Conservation (phyloP, 306 rosid species). For the Acacia acuminata region DNA sequence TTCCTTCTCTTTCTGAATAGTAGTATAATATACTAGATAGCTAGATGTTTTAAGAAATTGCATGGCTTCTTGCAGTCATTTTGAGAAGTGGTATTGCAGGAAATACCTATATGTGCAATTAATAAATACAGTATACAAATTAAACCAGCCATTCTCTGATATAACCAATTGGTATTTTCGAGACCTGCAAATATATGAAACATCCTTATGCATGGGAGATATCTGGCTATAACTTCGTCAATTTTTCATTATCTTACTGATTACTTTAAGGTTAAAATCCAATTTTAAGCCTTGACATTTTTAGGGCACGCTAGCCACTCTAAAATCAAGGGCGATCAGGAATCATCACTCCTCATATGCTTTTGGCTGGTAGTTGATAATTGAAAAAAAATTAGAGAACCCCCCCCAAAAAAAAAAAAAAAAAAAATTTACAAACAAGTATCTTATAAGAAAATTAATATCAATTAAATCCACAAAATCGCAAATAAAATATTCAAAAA, state of each 20-base stretch:
- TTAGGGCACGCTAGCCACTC: not conserved
- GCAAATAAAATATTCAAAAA: too few relatives aligned
- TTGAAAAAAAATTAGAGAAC: too few relatives aligned
- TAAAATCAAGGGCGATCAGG: not conserved
- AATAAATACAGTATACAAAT: constrained; percentile 2
- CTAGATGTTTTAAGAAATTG: constrained; percentile 37
- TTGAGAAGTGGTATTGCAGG: constrained; percentile 29
- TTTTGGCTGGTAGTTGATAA: too few relatives aligned
- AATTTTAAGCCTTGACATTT: not conserved
- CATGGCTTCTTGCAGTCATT: constrained; percentile 33
- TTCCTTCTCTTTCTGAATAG: constrained; percentile 23
- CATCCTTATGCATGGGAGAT: not conserved
- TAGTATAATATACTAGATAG: not conserved
- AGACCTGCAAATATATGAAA: not conserved
- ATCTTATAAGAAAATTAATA: too few relatives aligned
- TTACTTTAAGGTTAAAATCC: not conserved
- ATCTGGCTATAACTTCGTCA: not conserved
- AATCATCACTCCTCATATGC: too few relatives aligned
- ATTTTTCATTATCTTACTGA: not conserved
- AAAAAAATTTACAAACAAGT: too few relatives aligned
- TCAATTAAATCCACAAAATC: too few relatives aligned
- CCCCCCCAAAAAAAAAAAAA: too few relatives aligned
- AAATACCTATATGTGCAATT: constrained; percentile 13
- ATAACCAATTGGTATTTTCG: not conserved
- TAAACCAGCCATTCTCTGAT: constrained; percentile 9